Percentiles rank a stretch among this genome's conserved stretches.
Evolutionary conservation across 805 yeast species (phyloP).

Genomic region (Pichia nakasei): DNA sequence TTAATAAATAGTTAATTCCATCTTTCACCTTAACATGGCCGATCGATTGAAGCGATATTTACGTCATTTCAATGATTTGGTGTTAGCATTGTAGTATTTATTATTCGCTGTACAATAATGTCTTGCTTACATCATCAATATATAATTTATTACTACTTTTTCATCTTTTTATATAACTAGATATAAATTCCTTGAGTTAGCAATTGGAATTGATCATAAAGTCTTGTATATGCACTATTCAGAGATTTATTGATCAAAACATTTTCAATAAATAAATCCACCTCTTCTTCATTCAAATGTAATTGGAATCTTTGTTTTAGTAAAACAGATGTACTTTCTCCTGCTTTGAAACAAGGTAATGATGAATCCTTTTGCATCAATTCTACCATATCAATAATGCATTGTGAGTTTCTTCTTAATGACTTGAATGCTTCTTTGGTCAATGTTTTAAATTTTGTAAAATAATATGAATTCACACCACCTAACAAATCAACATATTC

Average conservation of each 20-base stretch:
- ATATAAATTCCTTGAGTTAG: conserved; percentile 91
- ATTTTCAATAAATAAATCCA: conserved; percentile 71
- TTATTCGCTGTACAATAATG: too few species aligned
- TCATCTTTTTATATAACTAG: conserved; percentile 25
- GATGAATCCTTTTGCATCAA: conserved; percentile 88
- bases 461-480: conserved; percentile 58
- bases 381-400: conserved; percentile 75
- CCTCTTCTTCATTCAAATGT: conserved; percentile 61
- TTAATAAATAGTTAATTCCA: too few species aligned
- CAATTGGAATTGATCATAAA: conserved; percentile 92
- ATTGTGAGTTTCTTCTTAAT: conserved; percentile 64
- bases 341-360: conserved; percentile 87
- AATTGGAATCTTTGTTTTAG: conserved; percentile 76
- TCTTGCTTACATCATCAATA: too few species aligned
- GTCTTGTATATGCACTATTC: conserved; percentile 82
- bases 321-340: conserved; percentile 72
- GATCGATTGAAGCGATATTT: too few species aligned
- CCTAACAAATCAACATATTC: conserved; percentile 89
- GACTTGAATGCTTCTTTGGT: conserved; percentile 69
- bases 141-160: too few species aligned
- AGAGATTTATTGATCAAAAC: conserved; percentile 69
- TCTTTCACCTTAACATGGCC: too few species aligned
- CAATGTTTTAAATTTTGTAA: conserved; percentile 48
- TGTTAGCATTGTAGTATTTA: too few species aligned
- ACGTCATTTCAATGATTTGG: too few species aligned